Evolutionary conservation across 345 rosid species (phyloP), one percentile per base, ranked within the genome.

Genomic region (Noccaea bulbosa): DNA sequence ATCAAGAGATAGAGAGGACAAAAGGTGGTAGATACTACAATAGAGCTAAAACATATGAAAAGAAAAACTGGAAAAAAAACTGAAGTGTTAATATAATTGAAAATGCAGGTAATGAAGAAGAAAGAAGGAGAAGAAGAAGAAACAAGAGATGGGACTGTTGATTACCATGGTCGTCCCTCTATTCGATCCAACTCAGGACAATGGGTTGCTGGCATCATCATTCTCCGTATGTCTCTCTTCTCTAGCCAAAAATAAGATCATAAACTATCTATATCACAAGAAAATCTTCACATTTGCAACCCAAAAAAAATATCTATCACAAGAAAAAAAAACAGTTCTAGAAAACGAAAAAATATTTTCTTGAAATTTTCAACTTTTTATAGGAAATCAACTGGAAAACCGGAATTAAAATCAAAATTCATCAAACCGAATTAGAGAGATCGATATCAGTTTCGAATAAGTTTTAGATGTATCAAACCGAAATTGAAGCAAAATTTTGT

Each of bases 201-300:
- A 51, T 92, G 98, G 98, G 67, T 67, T 60, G 98, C 98, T 47
- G 98, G 93, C 65, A 80, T 68, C 67, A 79, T 92, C 87, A 83
- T 92, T 24, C 86, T 92, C 5, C 61, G 98, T 92, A 85, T 78
- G 97, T 68, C 22, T 56, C 40, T 40, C 14, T 46, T 53, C 43
- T 16, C 60, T 71, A 10, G 12, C 49, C 37, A 14, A 5, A 7
- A 24, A 34, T 32, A 30, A 14, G 43, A 50, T 22, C 38, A 20
- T 20, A 44, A 39, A 61, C 7, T 5, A 33, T 40, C 7, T 6
- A 3, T 33, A 27, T 27, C 30, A 27, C 4, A 34, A 64, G 14
- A 11, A 41, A 14, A n/a, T n/a, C 22, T 20, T 20, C 22, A 20
- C 22, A 20, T 20, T 20, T 20, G 22, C 22, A 20, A 20, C 22